Evolutionary conservation across 176 grass and related monocot genomes (phyloP).

Genomic region (Poa annua): DNA sequence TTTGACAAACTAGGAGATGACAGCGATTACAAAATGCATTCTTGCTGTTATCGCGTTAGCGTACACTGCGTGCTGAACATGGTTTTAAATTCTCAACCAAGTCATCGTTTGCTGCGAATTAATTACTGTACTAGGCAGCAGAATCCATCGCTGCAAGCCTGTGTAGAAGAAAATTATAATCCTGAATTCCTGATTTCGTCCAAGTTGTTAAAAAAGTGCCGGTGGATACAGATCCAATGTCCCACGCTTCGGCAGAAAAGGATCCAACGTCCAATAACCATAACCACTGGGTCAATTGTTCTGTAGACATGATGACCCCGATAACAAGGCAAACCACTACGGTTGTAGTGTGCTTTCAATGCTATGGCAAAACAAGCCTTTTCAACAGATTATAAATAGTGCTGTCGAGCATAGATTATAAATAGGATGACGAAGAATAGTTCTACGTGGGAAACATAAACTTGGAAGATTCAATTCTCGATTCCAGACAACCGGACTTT

Average conservation of each 20-base stretch:
- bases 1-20: constrained; percentile 13
- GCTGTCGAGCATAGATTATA: neutral
- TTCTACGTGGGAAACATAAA: neutral
- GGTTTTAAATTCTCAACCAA: constrained; percentile 3
- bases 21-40: neutral
- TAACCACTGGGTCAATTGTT: neutral
- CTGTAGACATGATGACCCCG: neutral
- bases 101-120: neutral
- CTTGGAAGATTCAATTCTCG: neutral
- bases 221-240: too few relatives aligned
- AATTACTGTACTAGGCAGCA: neutral
- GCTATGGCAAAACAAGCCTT: neutral
- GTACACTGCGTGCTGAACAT: neutral
- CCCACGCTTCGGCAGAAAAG: neutral
- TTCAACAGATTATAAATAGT: neutral
- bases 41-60: neutral
- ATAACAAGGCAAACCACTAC: neutral
- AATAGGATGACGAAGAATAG: neutral
- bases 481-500: neutral
- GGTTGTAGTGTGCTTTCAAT: neutral
- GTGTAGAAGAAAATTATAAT: neutral
- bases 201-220: neutral
- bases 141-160: neutral
- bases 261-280: too few relatives aligned
- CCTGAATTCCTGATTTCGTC: neutral